Evolutionary conservation across 2,329 filamentous ascomycete species (phyloP), one percentile per base, ranked within the genome.

Genomic region (Diaporthe citriasiana): DNA sequence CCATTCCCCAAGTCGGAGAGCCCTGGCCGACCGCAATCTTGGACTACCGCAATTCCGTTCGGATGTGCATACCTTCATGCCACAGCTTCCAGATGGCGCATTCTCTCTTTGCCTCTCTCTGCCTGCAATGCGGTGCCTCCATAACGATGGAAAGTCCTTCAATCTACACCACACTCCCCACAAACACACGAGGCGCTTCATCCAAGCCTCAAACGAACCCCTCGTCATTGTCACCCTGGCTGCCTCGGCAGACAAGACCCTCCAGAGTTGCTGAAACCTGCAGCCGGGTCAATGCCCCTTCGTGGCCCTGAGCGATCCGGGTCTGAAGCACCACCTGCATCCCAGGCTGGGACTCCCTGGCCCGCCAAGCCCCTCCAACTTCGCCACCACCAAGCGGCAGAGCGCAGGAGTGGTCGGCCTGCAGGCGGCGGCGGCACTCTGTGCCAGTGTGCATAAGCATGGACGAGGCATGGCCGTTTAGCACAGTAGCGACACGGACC

Each of bases 331-430:
- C 51, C 55, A 74, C 63, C 73, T 74, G 73, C 56, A 70, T 69
- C 73, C 45, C 55, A 30, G 56, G 30, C 68, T 59, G 73, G 71
- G 47, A 38, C 73, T 73, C 66, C 71, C 71, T 47, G 71, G 55
- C 45, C 53, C 47, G 56, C 65, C 60, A 72, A 63, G 68, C 68
- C 72, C 38, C 53, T 60, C 51, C 56, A 63, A 75, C 73, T 73
- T 75, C 73, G 73, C 73, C 73, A 75, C 73, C 66, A 70, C 73
- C 60, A 66, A 70, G 50, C 57, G 57, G 50, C 40, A 65, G 59
- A 70, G 60, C 71, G 65, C 71, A 66, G 57, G 33, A 57, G 38
- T 71, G 68, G 70, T 27, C 63, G 63, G 57, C 56, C 72, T 71
- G 68, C 56, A 71, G 65, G 72, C 66, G 65, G 38, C 38, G 30